Conservation (phyloP, 2,329 filamentous ascomycete genomes). For the Talaromyces sp. region DNA sequence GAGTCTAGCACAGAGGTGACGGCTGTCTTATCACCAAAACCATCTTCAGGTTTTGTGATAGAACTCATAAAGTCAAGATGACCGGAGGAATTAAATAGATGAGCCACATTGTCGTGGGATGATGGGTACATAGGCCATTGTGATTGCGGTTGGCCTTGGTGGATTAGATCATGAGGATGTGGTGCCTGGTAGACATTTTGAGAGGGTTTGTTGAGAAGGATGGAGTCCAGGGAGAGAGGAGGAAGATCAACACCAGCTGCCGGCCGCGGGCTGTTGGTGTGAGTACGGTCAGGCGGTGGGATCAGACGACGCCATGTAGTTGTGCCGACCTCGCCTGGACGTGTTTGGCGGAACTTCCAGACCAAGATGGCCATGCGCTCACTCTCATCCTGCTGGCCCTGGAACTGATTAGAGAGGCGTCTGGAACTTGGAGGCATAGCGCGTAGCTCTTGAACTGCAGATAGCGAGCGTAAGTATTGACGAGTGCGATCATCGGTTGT, state of each 20-base stretch:
- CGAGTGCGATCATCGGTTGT: slow-evolving; percentile 39
- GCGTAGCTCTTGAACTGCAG: slow-evolving; percentile 51
- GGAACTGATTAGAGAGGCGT: slow-evolving; percentile 31
- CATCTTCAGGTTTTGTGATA: slow-evolving; percentile 39
- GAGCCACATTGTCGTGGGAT: slow-evolving; percentile 37
- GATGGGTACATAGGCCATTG: slow-evolving; percentile 41
- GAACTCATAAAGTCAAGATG: slow-evolving; percentile 39
- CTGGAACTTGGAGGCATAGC: slow-evolving; percentile 33
- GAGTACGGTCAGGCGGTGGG: slow-evolving; percentile 38
- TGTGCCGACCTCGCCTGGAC: slow-evolving; percentile 41
- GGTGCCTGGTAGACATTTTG: slow-evolving; percentile 35
- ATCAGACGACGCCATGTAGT: slow-evolving; percentile 50
- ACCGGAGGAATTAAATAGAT: slow-evolving; percentile 36
- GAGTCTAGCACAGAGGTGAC: slow-evolving; percentile 40
- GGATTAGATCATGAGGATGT: slow-evolving; percentile 37
- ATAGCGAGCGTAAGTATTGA: slow-evolving; percentile 44
- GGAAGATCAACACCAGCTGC: slow-evolving; percentile 37
- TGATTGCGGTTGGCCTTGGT: slow-evolving; percentile 32
- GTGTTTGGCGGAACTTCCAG: slow-evolving; percentile 52
- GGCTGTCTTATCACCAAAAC: slow-evolving; percentile 36
- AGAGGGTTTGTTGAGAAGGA: slow-evolving; percentile 36
- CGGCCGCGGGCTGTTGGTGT: slow-evolving; percentile 42
- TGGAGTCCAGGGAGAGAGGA: slow-evolving; percentile 40
- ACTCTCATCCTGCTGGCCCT: slow-evolving; percentile 28
- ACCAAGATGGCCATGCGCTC: slow-evolving; percentile 48